Conservation (phyloP, 257 asterid genomes). For the Capsicum rhomboideum region DNA sequence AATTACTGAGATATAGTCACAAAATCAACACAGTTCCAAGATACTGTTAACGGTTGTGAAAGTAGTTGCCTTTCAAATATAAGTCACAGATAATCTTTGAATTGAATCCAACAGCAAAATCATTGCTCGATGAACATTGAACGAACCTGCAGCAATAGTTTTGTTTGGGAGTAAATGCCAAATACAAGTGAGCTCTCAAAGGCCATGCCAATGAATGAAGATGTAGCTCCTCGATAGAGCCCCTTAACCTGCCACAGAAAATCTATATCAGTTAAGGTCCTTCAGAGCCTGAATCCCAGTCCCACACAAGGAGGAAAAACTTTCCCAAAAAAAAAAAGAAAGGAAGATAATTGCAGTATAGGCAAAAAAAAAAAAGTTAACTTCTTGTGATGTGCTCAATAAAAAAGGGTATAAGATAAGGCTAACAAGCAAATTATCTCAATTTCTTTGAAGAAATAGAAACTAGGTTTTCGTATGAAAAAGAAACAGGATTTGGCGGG, state of each 20-base stretch:
- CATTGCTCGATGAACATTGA: not conserved
- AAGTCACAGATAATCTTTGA: not conserved
- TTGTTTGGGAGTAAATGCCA: conserved; percentile 91
- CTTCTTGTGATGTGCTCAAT: not conserved
- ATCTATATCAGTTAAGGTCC: not conserved
- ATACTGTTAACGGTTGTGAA: not conserved
- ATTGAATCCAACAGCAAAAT: not conserved
- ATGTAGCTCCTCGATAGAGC: conserved; percentile 89
- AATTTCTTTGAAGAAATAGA: not conserved
- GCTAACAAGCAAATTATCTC: not conserved
- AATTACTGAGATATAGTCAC: not conserved
- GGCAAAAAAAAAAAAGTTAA: not conserved
- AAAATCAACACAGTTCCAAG: not conserved
- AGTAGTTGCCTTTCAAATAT: not conserved
- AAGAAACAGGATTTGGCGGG: not conserved
- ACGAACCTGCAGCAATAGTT: conserved; percentile 67
- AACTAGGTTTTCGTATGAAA: not conserved
- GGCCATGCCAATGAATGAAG: conserved; percentile 96
- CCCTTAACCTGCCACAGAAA: conserved; percentile 67
- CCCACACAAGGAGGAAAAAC: not conserved
- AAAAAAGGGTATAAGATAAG: not conserved
- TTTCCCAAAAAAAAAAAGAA: not conserved
- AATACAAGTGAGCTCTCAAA: conserved; percentile 88
- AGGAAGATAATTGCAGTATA: not conserved
- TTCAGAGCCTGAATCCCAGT: not conserved